Percentiles rank a stretch among this genome's conserved stretches.
Evolutionary conservation across 805 yeast species (phyloP).

Genomic region (Scheffersomyces lignosus): DNA sequence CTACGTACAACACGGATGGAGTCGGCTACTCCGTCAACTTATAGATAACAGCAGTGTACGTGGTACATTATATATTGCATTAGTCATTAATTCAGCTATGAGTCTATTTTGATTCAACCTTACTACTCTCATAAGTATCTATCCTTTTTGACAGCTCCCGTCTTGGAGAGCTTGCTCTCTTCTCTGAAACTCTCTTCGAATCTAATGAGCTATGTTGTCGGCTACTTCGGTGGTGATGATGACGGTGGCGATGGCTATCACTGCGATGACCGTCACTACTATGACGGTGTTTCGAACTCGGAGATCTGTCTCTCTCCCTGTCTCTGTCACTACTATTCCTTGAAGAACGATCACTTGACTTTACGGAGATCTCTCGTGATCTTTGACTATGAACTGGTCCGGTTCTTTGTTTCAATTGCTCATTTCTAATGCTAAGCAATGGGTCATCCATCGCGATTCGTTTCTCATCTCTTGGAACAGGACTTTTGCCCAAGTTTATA

Average conservation of each 20-base stretch:
- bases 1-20: conserved; percentile 20
- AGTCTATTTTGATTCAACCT: neutral
- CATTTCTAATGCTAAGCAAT: conserved; percentile 41
- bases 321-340: conserved; percentile 1
- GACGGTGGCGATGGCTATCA: conserved; percentile 5
- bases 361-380: too few species aligned
- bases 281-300: too few species aligned
- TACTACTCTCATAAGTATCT: too few species aligned
- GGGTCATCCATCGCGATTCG: conserved; percentile 50
- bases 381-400: neutral
- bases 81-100: neutral
- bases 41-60: too few species aligned
- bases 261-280: conserved; percentile 7
- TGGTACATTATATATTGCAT: neutral
- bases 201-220: conserved; percentile 1
- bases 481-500: conserved; percentile 16
- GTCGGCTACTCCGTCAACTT: conserved; percentile 9
- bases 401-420: conserved; percentile 15
- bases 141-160: too few species aligned
- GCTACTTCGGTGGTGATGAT: conserved; percentile 9
- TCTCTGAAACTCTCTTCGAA: too few species aligned
- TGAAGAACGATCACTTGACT: conserved; percentile 1
- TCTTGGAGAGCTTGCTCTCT: too few species aligned
- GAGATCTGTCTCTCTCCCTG: neutral
- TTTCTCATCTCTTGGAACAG: conserved; percentile 14